These are phyloP conservation scores for Lodderomyces oxycetoniae DNA, from an alignment of 1,139 yeast species.

Conservation along the genomic window DNA sequence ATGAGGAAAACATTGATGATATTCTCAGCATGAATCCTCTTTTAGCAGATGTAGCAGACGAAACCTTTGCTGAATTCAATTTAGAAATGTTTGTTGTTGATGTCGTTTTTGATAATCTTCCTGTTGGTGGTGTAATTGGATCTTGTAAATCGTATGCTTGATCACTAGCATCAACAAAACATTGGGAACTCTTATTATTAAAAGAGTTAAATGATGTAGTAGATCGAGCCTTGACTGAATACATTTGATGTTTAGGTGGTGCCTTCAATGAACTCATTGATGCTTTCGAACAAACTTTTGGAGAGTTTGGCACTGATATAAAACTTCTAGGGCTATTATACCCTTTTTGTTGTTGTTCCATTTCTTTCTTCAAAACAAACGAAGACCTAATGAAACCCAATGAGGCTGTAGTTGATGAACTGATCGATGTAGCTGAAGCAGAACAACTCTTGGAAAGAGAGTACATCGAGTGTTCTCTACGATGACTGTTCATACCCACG, in stretches of 20 bases:
- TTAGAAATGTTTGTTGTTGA: too few relatives aligned
- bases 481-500: constrained; percentile 4
- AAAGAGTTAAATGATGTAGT: constrained; percentile 7
- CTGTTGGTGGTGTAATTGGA: too few relatives aligned
- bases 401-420: constrained; percentile 25
- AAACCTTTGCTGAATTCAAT: too few relatives aligned
- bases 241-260: constrained; percentile 3
- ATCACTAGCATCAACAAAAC: constrained; percentile 6
- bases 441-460: constrained; percentile 13
- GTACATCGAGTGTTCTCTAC: constrained; percentile 7
- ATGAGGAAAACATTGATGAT: constrained; percentile 5
- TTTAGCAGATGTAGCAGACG: constrained; percentile 1
- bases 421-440: constrained; percentile 15
- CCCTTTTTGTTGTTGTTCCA: constrained; percentile 20
- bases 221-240: constrained; percentile 3
- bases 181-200: constrained; percentile 3
- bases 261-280: constrained; percentile 7
- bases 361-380: constrained; percentile 34
- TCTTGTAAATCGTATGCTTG: constrained; percentile 5
- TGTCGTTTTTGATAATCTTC: too few relatives aligned
- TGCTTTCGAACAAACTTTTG: constrained; percentile 11
- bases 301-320: constrained; percentile 8
- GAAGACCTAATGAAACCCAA: constrained; percentile 40
- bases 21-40: constrained; percentile 3
- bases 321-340: constrained; percentile 32